Evolutionary conservation across 2,329 filamentous ascomycete species (phyloP).

Genomic region (Talaromyces sp.): DNA sequence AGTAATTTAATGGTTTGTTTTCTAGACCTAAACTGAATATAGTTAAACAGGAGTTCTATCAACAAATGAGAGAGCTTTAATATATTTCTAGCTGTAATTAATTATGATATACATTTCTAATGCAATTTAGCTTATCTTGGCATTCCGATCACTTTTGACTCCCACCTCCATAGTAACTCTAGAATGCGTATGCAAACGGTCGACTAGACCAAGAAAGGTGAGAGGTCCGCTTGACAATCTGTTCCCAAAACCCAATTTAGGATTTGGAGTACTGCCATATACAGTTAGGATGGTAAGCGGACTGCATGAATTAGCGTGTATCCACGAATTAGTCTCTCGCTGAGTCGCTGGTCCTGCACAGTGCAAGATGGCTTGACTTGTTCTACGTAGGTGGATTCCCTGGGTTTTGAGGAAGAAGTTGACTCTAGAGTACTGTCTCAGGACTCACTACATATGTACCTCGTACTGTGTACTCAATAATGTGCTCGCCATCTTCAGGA

Average conservation of each 20-base stretch:
- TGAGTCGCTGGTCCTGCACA: neutral
- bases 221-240: neutral
- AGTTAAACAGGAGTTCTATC: too few relatives aligned
- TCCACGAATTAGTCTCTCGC: neutral
- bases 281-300: neutral
- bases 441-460: neutral
- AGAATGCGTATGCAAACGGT: neutral
- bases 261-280: neutral
- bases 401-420: neutral
- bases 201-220: neutral
- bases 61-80: too few relatives aligned
- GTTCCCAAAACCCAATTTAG: neutral
- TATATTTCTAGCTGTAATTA: too few relatives aligned
- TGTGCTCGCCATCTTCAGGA: neutral
- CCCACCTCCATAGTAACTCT: too few relatives aligned
- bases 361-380: neutral
- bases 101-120: too few relatives aligned
- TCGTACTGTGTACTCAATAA: neutral
- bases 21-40: too few relatives aligned
- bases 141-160: too few relatives aligned
- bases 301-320: neutral
- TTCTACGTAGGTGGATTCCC: neutral
- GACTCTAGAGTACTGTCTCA: neutral
- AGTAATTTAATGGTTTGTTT: too few relatives aligned
- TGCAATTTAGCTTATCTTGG: too few relatives aligned